Evolutionary conservation across 441 rosid species (phyloP).

Genomic region (Erodium moschatum): DNA sequence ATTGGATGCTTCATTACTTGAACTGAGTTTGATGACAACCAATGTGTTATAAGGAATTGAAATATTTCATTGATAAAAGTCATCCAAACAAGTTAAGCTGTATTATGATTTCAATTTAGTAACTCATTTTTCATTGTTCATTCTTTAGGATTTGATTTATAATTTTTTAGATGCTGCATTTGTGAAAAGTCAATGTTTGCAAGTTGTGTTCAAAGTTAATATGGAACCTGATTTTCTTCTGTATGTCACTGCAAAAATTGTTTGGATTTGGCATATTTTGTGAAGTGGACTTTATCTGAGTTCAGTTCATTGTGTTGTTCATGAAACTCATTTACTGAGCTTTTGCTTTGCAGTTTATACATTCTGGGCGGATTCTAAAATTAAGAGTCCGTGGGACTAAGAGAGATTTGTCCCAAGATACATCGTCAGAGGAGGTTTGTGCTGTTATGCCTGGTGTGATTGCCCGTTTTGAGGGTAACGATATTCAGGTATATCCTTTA

Average conservation of each 20-base stretch:
- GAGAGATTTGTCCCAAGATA: constrained; percentile 45
- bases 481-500: constrained; percentile 42
- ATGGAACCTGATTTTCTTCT: not conserved
- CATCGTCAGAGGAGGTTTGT: constrained; percentile 57
- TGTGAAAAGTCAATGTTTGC: not conserved
- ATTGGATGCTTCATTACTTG: not conserved
- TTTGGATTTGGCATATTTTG: not conserved
- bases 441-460: constrained; percentile 65
- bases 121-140: not conserved
- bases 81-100: not conserved
- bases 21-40: not conserved
- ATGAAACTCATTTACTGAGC: constrained; percentile 4
- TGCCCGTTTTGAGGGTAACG: constrained; percentile 79
- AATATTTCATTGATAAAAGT: not conserved
- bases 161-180: not conserved
- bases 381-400: constrained; percentile 65
- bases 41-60: not conserved
- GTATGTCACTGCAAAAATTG: not conserved
- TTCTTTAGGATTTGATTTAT: not conserved
- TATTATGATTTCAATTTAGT: not conserved
- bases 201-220: not conserved
- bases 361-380: constrained; percentile 52
- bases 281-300: not conserved
- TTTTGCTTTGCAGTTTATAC: constrained; percentile 40
- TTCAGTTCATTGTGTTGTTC: not conserved